phyloP scores from a whole-genome alignment of 352 stramenopile genomes.

The Thraustochytrium striatum region DNA sequence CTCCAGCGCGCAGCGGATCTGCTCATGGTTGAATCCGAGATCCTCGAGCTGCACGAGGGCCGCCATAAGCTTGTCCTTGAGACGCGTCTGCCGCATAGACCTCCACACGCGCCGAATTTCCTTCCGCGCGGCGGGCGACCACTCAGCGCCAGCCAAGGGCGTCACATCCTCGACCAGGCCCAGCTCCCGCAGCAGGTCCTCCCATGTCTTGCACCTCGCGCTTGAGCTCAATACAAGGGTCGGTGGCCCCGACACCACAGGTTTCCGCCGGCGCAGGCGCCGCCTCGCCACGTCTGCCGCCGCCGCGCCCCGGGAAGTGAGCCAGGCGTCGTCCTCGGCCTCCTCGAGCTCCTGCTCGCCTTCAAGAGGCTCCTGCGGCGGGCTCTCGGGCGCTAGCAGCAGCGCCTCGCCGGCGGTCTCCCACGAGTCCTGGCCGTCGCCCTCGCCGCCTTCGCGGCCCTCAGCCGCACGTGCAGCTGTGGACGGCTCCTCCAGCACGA shows the following conservation, averaged over 20 bases:
- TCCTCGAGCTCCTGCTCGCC: background rate
- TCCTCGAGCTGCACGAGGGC: slow-evolving; percentile 31
- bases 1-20: background rate
- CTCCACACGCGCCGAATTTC: background rate
- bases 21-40: background rate
- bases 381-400: background rate
- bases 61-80: background rate
- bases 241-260: background rate
- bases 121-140: background rate
- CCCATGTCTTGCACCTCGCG: background rate
- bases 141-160: background rate
- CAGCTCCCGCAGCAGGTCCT: background rate
- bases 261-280: background rate
- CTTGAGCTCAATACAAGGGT: background rate
- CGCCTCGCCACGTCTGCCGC: background rate
- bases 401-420: background rate
- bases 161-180: background rate
- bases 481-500: background rate
- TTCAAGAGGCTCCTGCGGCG: background rate
- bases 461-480: background rate
- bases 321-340: background rate
- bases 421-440: background rate
- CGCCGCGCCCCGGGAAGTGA: background rate
- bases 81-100: background rate
- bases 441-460: background rate